Evolutionary conservation across 192 early-diverging fungal genomes (phyloP).

Genomic region (Mortierella alpina): DNA sequence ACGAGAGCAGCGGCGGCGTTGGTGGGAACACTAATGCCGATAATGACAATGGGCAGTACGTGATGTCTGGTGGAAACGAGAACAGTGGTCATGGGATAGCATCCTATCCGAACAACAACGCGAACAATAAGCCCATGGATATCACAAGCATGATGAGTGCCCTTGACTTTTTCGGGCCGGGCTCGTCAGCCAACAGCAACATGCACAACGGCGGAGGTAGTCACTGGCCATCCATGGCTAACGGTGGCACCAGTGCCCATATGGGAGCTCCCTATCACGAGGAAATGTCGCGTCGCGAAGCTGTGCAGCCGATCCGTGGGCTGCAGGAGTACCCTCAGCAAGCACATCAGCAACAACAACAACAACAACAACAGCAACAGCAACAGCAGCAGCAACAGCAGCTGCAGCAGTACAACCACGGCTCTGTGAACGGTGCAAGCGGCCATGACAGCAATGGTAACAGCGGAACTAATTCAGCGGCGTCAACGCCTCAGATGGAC

Average conservation of each 20-base stretch:
- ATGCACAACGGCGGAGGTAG: constrained; percentile 24
- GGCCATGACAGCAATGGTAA: not conserved
- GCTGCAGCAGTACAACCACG: constrained; percentile 1
- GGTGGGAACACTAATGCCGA: not conserved
- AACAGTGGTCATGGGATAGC: not conserved
- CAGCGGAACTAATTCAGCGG: not conserved
- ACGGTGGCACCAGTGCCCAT: not conserved
- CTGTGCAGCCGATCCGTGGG: too few species aligned
- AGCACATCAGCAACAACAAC: not conserved
- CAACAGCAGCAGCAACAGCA: constrained; percentile 7
- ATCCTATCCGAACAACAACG: constrained; percentile 2
- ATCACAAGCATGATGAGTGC: constrained; percentile 45
- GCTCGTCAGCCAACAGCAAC: not conserved
- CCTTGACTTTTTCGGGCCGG: constrained; percentile 43
- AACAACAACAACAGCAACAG: constrained; percentile 2
- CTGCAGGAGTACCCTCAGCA: not conserved
- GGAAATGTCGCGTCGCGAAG: too few species aligned
- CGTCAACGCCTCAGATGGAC: too few species aligned
- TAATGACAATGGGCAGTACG: constrained; percentile 7
- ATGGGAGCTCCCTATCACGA: too few species aligned
- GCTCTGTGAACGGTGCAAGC: too few species aligned
- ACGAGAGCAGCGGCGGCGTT: not conserved
- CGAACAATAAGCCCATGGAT: constrained; percentile 30
- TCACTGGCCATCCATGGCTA: constrained; percentile 27
- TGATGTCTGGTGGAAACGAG: constrained; percentile 25